Evolutionary conservation across 441 rosid species (phyloP).

Genomic region (Populus tomentosa): DNA sequence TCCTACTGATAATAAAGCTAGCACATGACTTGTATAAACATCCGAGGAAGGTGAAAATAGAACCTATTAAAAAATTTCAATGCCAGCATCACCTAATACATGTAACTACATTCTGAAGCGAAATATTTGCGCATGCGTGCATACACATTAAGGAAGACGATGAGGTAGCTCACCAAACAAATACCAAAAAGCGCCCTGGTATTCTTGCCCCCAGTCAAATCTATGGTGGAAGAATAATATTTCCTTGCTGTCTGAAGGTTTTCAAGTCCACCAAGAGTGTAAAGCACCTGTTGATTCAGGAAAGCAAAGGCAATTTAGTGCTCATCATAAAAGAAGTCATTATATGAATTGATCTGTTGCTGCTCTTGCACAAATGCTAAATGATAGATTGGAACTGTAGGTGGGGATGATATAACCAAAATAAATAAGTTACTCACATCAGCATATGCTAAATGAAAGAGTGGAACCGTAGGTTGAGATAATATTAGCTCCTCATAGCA

Average conservation of each 20-base stretch:
- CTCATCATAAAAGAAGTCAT: neutral
- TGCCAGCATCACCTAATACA: neutral
- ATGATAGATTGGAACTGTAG: neutral
- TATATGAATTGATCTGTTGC: neutral
- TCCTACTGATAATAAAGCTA: neutral
- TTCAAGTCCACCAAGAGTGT: constrained; percentile 91
- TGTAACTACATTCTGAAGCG: no score
- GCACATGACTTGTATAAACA: neutral
- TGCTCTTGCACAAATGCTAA: neutral
- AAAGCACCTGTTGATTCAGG: constrained; percentile 63
- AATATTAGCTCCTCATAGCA: constrained; percentile 95
- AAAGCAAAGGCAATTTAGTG: constrained; percentile 1
- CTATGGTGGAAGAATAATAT: constrained; percentile 82
- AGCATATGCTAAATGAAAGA: constrained; percentile 85
- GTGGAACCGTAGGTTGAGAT: constrained; percentile 75
- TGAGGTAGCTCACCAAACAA: constrained; percentile 69
- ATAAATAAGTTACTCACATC: constrained; percentile 51
- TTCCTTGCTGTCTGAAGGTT: constrained; percentile 84
- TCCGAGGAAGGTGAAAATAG: neutral
- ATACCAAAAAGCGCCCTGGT: constrained; percentile 88
- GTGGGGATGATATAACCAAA: neutral
- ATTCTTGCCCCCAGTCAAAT: constrained; percentile 91
- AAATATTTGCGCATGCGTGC: neutral
- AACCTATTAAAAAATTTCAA: neutral
- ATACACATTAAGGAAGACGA: neutral